A percentile compares a stretch with the other conserved stretches of the same genome.
Conservation (phyloP, 257 asterid genomes). For the Nicotiana undulata region DNA sequence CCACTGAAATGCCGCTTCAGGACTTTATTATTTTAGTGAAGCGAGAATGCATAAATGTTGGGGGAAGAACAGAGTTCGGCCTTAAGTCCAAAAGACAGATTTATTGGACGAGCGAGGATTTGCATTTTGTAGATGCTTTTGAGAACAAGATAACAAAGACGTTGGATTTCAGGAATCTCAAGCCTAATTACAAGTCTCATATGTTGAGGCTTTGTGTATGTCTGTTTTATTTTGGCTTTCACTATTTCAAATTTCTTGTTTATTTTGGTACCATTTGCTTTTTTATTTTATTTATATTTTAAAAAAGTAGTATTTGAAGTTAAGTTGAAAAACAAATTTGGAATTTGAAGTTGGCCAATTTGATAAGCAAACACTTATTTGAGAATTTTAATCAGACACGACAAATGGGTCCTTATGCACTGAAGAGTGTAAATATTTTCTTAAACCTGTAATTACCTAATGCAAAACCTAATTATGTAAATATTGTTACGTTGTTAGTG, state of each 20-base stretch:
- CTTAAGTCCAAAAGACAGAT: conserved; percentile 14
- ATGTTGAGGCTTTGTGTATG: conserved; percentile 45
- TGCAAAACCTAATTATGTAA: no score
- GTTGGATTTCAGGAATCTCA: conserved; percentile 23
- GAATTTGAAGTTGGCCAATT: no score
- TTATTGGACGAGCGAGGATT: conserved; percentile 35
- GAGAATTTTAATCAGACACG: no score
- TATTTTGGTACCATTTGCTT: background rate
- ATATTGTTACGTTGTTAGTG: no score
- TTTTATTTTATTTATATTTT: background rate
- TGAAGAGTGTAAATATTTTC: no score
- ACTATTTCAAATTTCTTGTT: background rate
- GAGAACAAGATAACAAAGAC: conserved; percentile 17
- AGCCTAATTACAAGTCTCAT: conserved; percentile 23
- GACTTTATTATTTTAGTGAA: conserved; percentile 22
- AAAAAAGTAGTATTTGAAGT: no score
- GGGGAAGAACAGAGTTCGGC: conserved; percentile 8
- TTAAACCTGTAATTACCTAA: no score
- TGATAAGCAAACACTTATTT: no score
- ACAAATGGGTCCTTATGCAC: no score
- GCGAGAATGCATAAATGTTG: conserved; percentile 12
- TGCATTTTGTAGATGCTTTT: conserved; percentile 39
- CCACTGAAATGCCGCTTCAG: conserved; percentile 21
- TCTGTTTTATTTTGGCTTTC: background rate
- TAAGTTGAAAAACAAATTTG: no score